Evolutionary conservation across 352 stramenopile genomes (phyloP).

Genomic region (Thraustotheca clavata): DNA sequence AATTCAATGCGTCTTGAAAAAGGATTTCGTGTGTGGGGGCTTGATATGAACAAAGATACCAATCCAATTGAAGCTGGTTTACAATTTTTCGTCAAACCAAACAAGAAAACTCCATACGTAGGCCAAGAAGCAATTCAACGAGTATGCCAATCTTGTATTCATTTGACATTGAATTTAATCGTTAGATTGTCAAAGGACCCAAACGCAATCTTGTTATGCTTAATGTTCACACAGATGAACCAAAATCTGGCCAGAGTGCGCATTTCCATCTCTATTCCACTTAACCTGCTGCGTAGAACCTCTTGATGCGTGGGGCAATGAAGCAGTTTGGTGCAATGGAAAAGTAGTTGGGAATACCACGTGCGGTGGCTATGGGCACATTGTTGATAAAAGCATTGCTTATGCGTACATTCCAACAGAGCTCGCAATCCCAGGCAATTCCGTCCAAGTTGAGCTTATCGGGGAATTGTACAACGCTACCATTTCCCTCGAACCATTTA

Average conservation of each 20-base stretch:
- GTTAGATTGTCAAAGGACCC: not conserved
- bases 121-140: slow-evolving; percentile 16
- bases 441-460: slow-evolving; percentile 10
- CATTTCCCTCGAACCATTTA: slow-evolving; percentile 10
- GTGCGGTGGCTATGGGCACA: slow-evolving; percentile 9
- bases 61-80: slow-evolving; percentile 11
- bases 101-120: slow-evolving; percentile 8
- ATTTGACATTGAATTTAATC: not conserved
- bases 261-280: not conserved
- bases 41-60: slow-evolving; percentile 20
- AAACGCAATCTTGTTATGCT: slow-evolving; percentile 1
- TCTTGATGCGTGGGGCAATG: slow-evolving; percentile 15
- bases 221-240: slow-evolving; percentile 3
- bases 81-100: slow-evolving; percentile 7
- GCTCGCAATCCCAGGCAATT: not conserved
- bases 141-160: too few species aligned
- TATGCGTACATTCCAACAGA: slow-evolving; percentile 10
- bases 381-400: slow-evolving; percentile 14
- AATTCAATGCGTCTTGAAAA: slow-evolving; percentile 19
- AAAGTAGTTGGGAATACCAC: slow-evolving; percentile 20
- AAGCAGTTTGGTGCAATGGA: slow-evolving; percentile 20
- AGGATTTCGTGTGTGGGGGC: slow-evolving; percentile 17
- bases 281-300: not conserved
- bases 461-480: slow-evolving; percentile 14
- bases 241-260: slow-evolving; percentile 5